These are phyloP conservation scores for Pestalotiopsis sp. DNA, from an alignment of 2,329 filamentous ascomycete genomes.

Conservation along the genomic window DNA sequence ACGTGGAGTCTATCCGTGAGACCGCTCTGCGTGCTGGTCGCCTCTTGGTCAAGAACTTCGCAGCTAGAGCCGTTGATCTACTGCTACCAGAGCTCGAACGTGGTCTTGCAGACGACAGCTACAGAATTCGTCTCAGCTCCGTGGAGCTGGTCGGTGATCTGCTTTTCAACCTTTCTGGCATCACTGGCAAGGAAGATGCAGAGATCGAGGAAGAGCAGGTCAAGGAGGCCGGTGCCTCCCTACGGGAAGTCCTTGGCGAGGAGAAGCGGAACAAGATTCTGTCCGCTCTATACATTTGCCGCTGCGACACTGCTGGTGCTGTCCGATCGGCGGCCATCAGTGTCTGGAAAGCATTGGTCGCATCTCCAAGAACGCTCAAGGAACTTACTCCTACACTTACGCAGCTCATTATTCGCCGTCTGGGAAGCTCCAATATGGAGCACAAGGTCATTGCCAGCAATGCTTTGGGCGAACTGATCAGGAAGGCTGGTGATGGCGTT, in stretches of 20 bases:
- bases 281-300: conserved; percentile 96
- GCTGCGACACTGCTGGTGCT: conserved; percentile 91
- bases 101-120: conserved; percentile 94
- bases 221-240: conserved; percentile 87
- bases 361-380: conserved; percentile 88
- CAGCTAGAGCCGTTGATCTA: conserved; percentile 90
- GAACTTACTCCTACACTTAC: conserved; percentile 94
- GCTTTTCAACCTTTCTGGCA: conserved; percentile 95
- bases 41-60: conserved; percentile 97
- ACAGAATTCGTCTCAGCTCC: conserved; percentile 96
- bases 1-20: conserved; percentile 94
- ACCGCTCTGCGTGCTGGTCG: conserved; percentile 94
- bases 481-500: conserved; percentile 94
- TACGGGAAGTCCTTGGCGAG: conserved; percentile 91
- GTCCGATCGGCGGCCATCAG: conserved; percentile 88
- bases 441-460: conserved; percentile 99
- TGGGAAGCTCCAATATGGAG: conserved; percentile 96
- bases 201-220: conserved; percentile 78
- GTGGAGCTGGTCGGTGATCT: conserved; percentile 96
- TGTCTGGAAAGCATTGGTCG: conserved; percentile 97
- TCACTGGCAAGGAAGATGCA: conserved; percentile 75
- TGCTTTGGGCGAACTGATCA: conserved; percentile 92
- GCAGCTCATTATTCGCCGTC: conserved; percentile 88
- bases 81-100: conserved; percentile 93
- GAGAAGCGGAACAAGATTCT: conserved; percentile 97